Evolutionary conservation across 2,329 filamentous ascomycete species (phyloP).

Genomic region (Colletotrichum sp.): DNA sequence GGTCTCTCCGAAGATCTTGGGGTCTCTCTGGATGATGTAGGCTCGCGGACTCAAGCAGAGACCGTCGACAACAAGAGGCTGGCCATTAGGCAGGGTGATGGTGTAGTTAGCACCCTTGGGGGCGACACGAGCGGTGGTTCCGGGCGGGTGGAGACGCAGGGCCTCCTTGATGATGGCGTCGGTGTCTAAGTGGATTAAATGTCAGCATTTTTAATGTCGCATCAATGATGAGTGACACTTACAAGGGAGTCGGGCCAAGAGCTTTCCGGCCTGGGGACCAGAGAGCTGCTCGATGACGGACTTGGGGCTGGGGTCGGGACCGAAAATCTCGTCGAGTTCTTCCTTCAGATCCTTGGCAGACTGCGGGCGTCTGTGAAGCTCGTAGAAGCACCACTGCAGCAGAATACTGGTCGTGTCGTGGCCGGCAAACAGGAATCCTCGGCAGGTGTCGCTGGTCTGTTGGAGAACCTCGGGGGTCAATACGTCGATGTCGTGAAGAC

Average conservation of each 20-base stretch:
- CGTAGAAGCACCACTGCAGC: slow-evolving; percentile 40
- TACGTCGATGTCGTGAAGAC: slow-evolving; percentile 29
- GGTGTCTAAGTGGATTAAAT: slow-evolving; percentile 20
- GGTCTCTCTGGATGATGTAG: slow-evolving; percentile 37
- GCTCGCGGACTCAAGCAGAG: slow-evolving; percentile 36
- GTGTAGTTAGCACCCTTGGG: slow-evolving; percentile 11
- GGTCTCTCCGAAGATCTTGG: slow-evolving; percentile 34
- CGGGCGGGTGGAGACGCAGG: slow-evolving; percentile 37
- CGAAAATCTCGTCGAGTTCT: slow-evolving; percentile 41
- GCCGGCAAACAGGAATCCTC: slow-evolving; percentile 43
- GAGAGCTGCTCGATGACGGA: slow-evolving; percentile 29
- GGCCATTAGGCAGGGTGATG: slow-evolving; percentile 31
- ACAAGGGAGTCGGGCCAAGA: slow-evolving; percentile 34
- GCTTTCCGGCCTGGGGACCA: slow-evolving; percentile 28
- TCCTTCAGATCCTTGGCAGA: slow-evolving; percentile 30
- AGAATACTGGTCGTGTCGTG: slow-evolving; percentile 44
- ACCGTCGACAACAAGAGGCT: slow-evolving; percentile 34
- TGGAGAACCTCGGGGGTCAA: slow-evolving; percentile 30
- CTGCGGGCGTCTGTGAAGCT: slow-evolving; percentile 34
- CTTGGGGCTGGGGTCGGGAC: slow-evolving; percentile 26
- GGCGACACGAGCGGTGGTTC: slow-evolving; percentile 30
- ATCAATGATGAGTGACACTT: neutral
- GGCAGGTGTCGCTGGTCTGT: slow-evolving; percentile 38
- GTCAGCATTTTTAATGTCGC: neutral
- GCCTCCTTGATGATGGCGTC: slow-evolving; percentile 41